Conservation (phyloP, 2,329 filamentous ascomycete species). For the Ramularia endophylla region DNA sequence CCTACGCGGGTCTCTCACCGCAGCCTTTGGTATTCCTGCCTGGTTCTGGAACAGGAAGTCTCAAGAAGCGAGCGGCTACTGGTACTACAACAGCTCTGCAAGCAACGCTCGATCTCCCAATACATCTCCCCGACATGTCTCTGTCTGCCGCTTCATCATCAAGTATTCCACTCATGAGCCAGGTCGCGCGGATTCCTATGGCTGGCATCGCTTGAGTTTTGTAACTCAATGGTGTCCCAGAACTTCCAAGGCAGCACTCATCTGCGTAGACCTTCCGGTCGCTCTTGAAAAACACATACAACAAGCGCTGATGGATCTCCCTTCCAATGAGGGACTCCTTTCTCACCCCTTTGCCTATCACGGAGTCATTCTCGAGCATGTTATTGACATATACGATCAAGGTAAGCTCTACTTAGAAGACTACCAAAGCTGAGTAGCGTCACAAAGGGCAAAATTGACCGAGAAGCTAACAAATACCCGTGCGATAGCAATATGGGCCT, state of each 20-base stretch:
- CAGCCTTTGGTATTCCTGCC: neutral
- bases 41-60: neutral
- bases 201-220: constrained; percentile 14
- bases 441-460: too few relatives aligned
- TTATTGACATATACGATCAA: constrained; percentile 12
- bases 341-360: constrained; percentile 12
- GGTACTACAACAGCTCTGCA: neutral
- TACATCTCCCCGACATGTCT: neutral
- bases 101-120: neutral
- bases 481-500: constrained; percentile 12
- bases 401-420: neutral
- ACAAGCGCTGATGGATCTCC: neutral
- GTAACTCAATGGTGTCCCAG: constrained; percentile 3
- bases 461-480: too few relatives aligned
- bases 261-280: constrained; percentile 8
- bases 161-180: constrained; percentile 6
- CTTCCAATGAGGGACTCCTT: neutral
- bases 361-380: constrained; percentile 10
- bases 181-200: constrained; percentile 2
- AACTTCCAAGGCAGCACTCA: constrained; percentile 1
- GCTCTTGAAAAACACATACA: neutral
- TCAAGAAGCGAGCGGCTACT: neutral
- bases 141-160: constrained; percentile 13
- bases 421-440: too few relatives aligned
- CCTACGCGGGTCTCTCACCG: neutral